Evolutionary conservation across 2,329 filamentous ascomycete genomes (phyloP).

Genomic region (Aotearoamyces nothofagi): DNA sequence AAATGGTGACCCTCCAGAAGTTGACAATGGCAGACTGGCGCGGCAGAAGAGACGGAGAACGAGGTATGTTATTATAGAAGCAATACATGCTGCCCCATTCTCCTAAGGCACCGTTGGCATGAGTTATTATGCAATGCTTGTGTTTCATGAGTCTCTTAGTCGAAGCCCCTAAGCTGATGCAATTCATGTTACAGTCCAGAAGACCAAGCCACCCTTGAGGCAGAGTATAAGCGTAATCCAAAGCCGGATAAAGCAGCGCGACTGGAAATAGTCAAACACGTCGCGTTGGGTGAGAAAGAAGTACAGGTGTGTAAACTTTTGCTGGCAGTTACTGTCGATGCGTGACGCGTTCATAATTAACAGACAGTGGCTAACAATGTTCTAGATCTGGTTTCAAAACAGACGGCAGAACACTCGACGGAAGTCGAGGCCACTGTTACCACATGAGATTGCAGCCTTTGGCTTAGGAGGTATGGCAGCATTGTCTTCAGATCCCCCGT

Average conservation of each 20-base stretch:
- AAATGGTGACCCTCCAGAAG: constrained; percentile 11
- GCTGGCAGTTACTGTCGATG: constrained; percentile 1
- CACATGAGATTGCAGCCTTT: constrained; percentile 56
- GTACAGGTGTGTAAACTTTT: constrained; percentile 81
- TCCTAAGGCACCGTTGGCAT: background rate
- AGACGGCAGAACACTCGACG: constrained; percentile 83
- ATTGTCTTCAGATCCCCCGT: constrained; percentile 19
- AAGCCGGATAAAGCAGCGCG: constrained; percentile 88
- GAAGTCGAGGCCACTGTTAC: constrained; percentile 69
- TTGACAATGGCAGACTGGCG: constrained; percentile 16
- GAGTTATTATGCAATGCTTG: too few relatives aligned
- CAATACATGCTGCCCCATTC: too few relatives aligned
- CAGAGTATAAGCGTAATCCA: constrained; percentile 69
- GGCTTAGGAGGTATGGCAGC: constrained; percentile 27
- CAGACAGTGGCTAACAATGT: too few relatives aligned
- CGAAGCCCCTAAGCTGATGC: too few relatives aligned
- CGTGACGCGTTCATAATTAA: constrained; percentile 1
- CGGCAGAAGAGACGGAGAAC: constrained; percentile 1
- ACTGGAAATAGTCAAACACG: constrained; percentile 68
- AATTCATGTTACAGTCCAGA: constrained; percentile 59
- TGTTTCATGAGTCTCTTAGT: too few relatives aligned
- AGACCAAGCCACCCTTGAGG: constrained; percentile 78
- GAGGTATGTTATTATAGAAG: constrained; percentile 1
- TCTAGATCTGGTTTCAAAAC: constrained; percentile 95
- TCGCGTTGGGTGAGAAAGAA: constrained; percentile 86